Base-by-base conservation (phyloP, 106 monocot species). In the Acorus calamus region DNA sequence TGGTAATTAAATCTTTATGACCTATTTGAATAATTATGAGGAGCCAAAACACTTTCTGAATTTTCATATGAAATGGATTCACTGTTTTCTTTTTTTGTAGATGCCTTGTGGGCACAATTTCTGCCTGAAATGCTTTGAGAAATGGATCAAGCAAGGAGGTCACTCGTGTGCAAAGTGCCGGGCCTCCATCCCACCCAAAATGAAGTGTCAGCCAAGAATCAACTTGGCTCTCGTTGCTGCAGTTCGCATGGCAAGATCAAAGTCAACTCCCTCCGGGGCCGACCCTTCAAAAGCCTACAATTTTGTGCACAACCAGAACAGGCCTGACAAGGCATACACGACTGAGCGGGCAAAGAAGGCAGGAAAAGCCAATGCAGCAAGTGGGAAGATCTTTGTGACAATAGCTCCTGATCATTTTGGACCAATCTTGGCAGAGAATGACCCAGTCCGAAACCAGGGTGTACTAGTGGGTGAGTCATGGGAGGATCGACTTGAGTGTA, bases 361-460 rank as follows among this genome's bases (percentile, higher is more conserved):
- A 65, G 96, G 96, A n/a, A 98, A 98, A 65, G 80, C 96, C 55
- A 98, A 98, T 91, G 96, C 96, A 50, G 85, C 85, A 66, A 79
- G 85, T 66, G 96, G 96, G 7, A 85, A 91, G 60, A 98, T 98
- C 44, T 98, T 98, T 83, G 96, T 98, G 2, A 91, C 96, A 3
- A 74, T 85, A 48, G 76, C 91, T 10, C 77, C 87, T 58, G 96
- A 92, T 71, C 85, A 98, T 79, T 92, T 98, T 78, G 91, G 96
- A 10, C 96, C 96, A 44, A 98, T 98, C 11, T 60, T 82, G 9
- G 74, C 85, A 14, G 91, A 98, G 64, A 71, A 98, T 75, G 96
- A 98, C 50, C 91, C 96, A 1, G 92, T 73, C 59, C 78, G 85
- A 11, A 85, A 84, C 8, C 73, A 72, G 54, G 96, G 96, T 52